phyloP scores from a whole-genome alignment of 768 basidiomycete species.

The Suillus placidus region DNA sequence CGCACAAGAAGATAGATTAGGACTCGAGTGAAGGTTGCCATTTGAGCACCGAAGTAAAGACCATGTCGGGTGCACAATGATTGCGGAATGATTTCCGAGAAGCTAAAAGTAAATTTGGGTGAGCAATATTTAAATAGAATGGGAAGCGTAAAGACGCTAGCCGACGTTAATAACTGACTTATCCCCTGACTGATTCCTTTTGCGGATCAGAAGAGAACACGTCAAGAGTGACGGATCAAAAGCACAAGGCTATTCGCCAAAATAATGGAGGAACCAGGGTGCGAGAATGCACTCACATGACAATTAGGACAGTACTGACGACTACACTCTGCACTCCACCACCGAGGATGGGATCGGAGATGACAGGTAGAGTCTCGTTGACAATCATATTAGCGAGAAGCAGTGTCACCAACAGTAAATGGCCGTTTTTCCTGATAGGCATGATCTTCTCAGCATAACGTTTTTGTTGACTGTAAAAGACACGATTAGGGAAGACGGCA shows the following conservation, averaged over 20 bases:
- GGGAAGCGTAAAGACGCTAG: not conserved
- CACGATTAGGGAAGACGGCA: not conserved
- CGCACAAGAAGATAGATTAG: slow-evolving; percentile 72
- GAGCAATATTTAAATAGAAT: not conserved
- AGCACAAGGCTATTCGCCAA: not conserved
- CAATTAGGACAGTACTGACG: slow-evolving; percentile 82
- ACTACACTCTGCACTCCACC: slow-evolving; percentile 79
- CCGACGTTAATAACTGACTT: not conserved
- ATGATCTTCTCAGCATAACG: slow-evolving; percentile 82
- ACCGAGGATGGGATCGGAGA: slow-evolving; percentile 77
- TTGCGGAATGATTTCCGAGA: slow-evolving; percentile 91
- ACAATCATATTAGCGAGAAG: slow-evolving; percentile 91
- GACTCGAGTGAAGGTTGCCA: slow-evolving; percentile 68
- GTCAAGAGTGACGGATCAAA: not conserved
- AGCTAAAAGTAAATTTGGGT: slow-evolving; percentile 47
- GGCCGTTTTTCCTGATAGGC: slow-evolving; percentile 83
- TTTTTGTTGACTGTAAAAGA: slow-evolving; percentile 65
- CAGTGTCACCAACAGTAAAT: slow-evolving; percentile 80
- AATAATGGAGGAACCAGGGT: not conserved
- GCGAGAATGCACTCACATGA: slow-evolving; percentile 62
- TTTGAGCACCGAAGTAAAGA: slow-evolving; percentile 84
- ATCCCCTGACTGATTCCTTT: not conserved
- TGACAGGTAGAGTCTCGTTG: slow-evolving; percentile 86
- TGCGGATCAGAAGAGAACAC: not conserved
- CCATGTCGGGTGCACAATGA: slow-evolving; percentile 92